A percentile compares a stretch with the other conserved stretches of the same genome.
Evolutionary conservation across 2,329 filamentous ascomycete genomes (phyloP).

Genomic region (Tolypocladium paradoxum): DNA sequence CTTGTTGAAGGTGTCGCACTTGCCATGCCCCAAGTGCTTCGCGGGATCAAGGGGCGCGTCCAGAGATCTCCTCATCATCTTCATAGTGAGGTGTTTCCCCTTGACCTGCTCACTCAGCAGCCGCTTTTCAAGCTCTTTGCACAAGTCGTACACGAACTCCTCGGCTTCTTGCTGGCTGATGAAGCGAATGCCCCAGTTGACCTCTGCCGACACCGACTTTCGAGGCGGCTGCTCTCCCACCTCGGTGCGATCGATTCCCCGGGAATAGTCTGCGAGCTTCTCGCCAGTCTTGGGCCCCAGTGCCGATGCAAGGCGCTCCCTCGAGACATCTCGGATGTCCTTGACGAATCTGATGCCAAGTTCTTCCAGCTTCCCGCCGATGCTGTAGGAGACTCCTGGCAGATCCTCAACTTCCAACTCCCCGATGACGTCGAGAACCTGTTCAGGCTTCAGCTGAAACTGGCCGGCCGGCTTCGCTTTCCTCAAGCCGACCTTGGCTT

Average conservation of each 20-base stretch:
- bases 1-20: slow-evolving; percentile 91
- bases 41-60: slow-evolving; percentile 85
- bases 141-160: slow-evolving; percentile 78
- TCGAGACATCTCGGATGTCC: slow-evolving; percentile 67
- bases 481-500: slow-evolving; percentile 81
- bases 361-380: slow-evolving; percentile 79
- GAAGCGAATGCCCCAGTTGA: slow-evolving; percentile 97
- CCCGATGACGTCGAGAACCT: slow-evolving; percentile 66
- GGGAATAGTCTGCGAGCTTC: slow-evolving; percentile 80
- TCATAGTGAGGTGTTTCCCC: slow-evolving; percentile 82
- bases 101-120: slow-evolving; percentile 76
- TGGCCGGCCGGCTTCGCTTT: slow-evolving; percentile 94
- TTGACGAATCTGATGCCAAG: slow-evolving; percentile 73
- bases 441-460: slow-evolving; percentile 74
- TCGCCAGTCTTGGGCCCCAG: slow-evolving; percentile 89
- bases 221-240: slow-evolving; percentile 77
- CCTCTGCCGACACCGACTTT: slow-evolving; percentile 93
- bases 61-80: slow-evolving; percentile 79
- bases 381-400: slow-evolving; percentile 86
- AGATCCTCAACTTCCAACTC: slow-evolving; percentile 69
- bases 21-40: slow-evolving; percentile 90
- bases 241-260: slow-evolving; percentile 76
- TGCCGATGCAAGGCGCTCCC: slow-evolving; percentile 60
- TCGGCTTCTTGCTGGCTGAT: slow-evolving; percentile 86
- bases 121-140: slow-evolving; percentile 72